Evolutionary conservation across 1,284 basidiomycete species (phyloP).

Genomic region (Naganishia sp.): DNA sequence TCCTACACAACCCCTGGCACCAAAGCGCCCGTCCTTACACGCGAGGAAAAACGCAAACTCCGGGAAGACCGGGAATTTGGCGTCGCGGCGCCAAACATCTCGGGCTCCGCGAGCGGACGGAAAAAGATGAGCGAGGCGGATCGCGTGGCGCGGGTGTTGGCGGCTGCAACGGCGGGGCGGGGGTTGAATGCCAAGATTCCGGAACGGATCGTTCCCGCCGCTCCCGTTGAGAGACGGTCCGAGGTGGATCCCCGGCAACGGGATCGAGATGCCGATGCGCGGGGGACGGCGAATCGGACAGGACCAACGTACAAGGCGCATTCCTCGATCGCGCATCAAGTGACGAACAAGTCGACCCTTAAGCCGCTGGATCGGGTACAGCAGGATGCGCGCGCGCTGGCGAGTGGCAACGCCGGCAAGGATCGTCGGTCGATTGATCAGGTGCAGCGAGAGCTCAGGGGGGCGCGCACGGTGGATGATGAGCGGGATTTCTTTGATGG

Average conservation of each 20-base stretch:
- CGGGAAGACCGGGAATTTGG: constrained; percentile 23
- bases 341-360: constrained; percentile 6
- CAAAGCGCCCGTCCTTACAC: constrained; percentile 21
- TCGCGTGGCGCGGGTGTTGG: constrained; percentile 25
- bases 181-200: constrained; percentile 27
- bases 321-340: constrained; percentile 21
- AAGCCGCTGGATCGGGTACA: constrained; percentile 17
- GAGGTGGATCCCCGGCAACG: not conserved
- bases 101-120: not conserved
- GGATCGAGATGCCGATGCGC: not conserved
- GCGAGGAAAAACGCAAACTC: constrained; percentile 23
- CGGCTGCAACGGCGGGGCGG: constrained; percentile 19
- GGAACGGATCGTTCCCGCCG: not conserved
- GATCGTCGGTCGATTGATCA: constrained; percentile 26
- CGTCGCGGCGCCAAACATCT: constrained; percentile 14
- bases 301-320: constrained; percentile 28
- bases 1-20: constrained; percentile 1
- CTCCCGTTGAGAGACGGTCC: not conserved
- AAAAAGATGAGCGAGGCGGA: constrained; percentile 19
- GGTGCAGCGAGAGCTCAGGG: constrained; percentile 13
- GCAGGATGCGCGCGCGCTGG: constrained; percentile 2
- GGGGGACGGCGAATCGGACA: constrained; percentile 18
- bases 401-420: constrained; percentile 7
- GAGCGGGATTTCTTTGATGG: constrained; percentile 25
- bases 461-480: constrained; percentile 2